These are phyloP conservation scores for Sporothrix sp. DNA, from an alignment of 2,329 filamentous ascomycete genomes.

Conservation along the genomic window DNA sequence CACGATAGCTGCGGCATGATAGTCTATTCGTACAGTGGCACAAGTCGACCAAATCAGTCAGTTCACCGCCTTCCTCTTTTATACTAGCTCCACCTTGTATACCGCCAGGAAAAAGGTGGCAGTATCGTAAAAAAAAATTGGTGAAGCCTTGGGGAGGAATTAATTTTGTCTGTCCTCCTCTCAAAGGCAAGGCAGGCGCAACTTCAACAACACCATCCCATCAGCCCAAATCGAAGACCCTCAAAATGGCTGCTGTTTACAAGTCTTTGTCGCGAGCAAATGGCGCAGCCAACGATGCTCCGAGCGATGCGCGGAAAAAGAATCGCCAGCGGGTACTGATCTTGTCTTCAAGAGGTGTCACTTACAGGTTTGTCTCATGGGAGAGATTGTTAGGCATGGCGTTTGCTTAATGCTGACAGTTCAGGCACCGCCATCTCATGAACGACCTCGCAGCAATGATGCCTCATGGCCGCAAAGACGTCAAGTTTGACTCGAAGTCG, in stretches of 20 bases:
- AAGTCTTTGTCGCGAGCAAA: conserved; percentile 59
- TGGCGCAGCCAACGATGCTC: conserved; percentile 37
- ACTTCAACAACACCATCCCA: background rate
- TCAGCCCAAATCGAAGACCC: too few species aligned
- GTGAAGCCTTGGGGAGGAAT: background rate
- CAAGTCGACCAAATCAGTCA: too few species aligned
- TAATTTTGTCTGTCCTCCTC: too few species aligned
- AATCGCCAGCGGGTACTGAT: conserved; percentile 76
- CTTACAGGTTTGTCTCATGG: conserved; percentile 53
- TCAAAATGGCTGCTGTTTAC: conserved; percentile 60
- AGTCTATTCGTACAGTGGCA: too few species aligned
- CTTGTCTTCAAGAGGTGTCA: conserved; percentile 85
- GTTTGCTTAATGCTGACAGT: background rate
- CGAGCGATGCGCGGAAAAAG: conserved; percentile 33
- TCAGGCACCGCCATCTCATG: conserved; percentile 82
- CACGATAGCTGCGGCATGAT: background rate
- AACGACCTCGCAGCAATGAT: conserved; percentile 82
- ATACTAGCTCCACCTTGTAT: background rate
- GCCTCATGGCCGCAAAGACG: conserved; percentile 87
- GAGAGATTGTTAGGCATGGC: background rate
- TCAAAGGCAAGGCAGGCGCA: background rate
- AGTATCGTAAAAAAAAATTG: conserved; percentile 12
- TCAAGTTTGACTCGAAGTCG: conserved; percentile 93
- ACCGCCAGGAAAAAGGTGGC: conserved; percentile 10
- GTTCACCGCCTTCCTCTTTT: conserved; percentile 7